phyloP scores from a whole-genome alignment of 2,329 filamentous ascomycete genomes.

The Sordariomycetes sp. region DNA sequence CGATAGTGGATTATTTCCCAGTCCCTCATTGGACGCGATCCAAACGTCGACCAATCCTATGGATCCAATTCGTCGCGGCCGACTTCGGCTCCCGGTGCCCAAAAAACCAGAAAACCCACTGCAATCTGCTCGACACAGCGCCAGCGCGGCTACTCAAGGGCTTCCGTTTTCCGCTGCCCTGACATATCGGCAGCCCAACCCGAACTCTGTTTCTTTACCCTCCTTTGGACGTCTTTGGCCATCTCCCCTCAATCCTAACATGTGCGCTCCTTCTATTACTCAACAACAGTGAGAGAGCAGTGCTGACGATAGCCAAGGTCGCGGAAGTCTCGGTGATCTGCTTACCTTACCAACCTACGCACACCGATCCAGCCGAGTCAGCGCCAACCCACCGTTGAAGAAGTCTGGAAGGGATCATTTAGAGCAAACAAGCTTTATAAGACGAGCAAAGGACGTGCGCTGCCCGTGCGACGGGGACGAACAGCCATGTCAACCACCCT shows the following conservation, averaged over 20 bases:
- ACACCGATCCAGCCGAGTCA: too few species aligned
- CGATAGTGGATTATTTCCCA: too few species aligned
- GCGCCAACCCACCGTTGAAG: too few species aligned
- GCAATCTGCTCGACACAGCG: neutral
- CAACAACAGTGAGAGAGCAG: too few species aligned
- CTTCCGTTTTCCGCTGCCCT: conserved; percentile 1
- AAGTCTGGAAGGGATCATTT: too few species aligned
- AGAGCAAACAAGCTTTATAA: neutral
- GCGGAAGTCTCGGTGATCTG: too few species aligned
- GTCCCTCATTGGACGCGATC: too few species aligned
- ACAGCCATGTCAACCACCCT: conserved; percentile 41
- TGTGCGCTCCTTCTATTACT: too few species aligned
- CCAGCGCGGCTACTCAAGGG: conserved; percentile 1
- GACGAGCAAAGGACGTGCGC: neutral
- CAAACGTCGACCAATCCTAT: conserved; percentile 1
- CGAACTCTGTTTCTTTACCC: neutral
- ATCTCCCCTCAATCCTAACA: neutral
- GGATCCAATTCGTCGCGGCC: conserved; percentile 1
- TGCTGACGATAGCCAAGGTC: too few species aligned
- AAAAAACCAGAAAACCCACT: neutral
- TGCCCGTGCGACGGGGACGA: neutral
- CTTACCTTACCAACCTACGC: too few species aligned
- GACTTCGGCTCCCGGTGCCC: neutral
- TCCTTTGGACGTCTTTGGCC: neutral
- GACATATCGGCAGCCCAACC: neutral